Evolutionary conservation across 805 yeast species (phyloP).

Genomic region (Komagataella mondaviorum): DNA sequence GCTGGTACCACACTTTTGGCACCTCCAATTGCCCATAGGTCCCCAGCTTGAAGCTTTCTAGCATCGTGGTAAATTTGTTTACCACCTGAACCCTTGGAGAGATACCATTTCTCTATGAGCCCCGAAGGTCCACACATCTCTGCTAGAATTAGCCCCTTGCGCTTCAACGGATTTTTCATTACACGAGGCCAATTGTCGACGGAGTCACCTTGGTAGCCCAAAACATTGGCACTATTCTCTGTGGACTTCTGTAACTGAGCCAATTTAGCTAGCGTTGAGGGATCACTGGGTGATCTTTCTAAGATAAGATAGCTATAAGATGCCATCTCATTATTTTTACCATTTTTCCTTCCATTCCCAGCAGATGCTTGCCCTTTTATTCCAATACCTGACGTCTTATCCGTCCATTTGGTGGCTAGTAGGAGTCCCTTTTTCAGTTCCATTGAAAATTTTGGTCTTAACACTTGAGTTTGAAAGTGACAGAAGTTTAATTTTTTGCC

Average conservation of each 20-base stretch:
- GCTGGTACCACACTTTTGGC: slow-evolving; percentile 36
- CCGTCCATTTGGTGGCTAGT: slow-evolving; percentile 61
- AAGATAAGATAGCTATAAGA: slow-evolving; percentile 64
- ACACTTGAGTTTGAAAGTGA: slow-evolving; percentile 54
- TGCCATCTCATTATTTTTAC: slow-evolving; percentile 58
- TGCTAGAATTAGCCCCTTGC: slow-evolving; percentile 71
- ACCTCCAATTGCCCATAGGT: slow-evolving; percentile 62
- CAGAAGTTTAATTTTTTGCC: slow-evolving; percentile 64
- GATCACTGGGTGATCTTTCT: slow-evolving; percentile 39
- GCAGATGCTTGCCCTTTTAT: slow-evolving; percentile 28
- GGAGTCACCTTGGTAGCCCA: slow-evolving; percentile 14
- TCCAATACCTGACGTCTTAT: slow-evolving; percentile 42
- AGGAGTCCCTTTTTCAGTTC: slow-evolving; percentile 77
- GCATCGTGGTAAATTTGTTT: slow-evolving; percentile 80
- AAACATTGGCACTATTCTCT: neutral
- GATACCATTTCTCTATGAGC: slow-evolving; percentile 72
- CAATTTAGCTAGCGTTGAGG: slow-evolving; percentile 23
- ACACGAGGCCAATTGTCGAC: slow-evolving; percentile 57
- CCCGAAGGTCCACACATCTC: slow-evolving; percentile 76
- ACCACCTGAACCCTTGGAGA: slow-evolving; percentile 59
- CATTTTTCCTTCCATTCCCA: slow-evolving; percentile 73
- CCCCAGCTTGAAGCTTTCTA: slow-evolving; percentile 73
- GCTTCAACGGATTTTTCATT: slow-evolving; percentile 55
- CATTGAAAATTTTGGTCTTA: slow-evolving; percentile 66
- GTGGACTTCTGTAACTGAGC: slow-evolving; percentile 21